These are phyloP conservation scores for Dactylellina cionopaga DNA, from an alignment of 2,329 filamentous ascomycete species.

Conservation along the genomic window DNA sequence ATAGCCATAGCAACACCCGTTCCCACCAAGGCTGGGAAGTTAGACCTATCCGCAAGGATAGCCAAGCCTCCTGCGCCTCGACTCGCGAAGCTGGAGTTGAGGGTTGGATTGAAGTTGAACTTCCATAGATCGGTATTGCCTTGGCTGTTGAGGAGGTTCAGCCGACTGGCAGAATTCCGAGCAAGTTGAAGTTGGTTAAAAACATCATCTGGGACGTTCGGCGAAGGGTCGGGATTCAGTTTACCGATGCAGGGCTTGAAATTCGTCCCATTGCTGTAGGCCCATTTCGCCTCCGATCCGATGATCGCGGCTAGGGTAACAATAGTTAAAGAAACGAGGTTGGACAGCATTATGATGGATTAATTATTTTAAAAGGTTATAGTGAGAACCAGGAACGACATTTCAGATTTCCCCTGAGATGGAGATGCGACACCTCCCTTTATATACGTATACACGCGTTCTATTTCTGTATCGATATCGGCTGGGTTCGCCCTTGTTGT, in stretches of 20 bases:
- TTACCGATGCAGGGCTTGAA: conserved; percentile 12
- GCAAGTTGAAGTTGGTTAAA: conserved; percentile 19
- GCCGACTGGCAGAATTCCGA: conserved; percentile 11
- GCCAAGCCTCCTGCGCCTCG: conserved; percentile 37
- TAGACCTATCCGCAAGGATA: conserved; percentile 51
- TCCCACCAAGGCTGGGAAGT: conserved; percentile 20
- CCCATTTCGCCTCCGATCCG: conserved; percentile 19
- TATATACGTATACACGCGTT: neutral
- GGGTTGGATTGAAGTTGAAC: conserved; percentile 29
- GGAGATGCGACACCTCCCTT: neutral
- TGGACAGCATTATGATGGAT: neutral
- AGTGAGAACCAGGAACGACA: neutral
- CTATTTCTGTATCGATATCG: neutral
- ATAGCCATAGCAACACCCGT: conserved; percentile 30
- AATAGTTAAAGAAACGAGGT: conserved; percentile 1
- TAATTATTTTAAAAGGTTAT: neutral
- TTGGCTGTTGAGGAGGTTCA: conserved; percentile 17
- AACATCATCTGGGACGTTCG: conserved; percentile 15
- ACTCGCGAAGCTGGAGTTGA: conserved; percentile 7
- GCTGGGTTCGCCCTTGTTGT: too few species aligned
- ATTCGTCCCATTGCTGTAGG: conserved; percentile 11
- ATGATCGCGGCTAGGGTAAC: neutral
- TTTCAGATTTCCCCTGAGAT: neutral
- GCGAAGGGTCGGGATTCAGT: conserved; percentile 21
- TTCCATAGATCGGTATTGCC: conserved; percentile 23